Evolutionary conservation across 495 filamentous ascomycete genomes (phyloP).

Genomic region (Alectoria sarmentosa): DNA sequence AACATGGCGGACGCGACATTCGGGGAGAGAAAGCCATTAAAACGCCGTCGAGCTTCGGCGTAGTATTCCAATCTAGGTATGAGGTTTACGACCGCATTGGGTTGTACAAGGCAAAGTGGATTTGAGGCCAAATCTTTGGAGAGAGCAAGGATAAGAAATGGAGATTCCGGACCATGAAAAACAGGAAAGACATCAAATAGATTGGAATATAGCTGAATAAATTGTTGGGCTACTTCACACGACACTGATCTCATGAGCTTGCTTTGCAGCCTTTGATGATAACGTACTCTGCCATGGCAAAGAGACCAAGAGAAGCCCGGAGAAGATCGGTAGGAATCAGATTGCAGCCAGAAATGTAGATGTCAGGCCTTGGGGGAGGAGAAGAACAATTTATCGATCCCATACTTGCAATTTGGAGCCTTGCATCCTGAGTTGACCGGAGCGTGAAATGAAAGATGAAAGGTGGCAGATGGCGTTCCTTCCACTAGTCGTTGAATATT

Average conservation of each 20-base stretch:
- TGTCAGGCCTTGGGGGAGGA: not conserved
- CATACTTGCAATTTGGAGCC: not conserved
- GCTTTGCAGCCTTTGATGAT: not conserved
- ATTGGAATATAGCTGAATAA: not conserved
- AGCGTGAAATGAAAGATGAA: no score
- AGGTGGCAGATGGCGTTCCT: not conserved
- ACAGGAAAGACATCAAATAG: not conserved
- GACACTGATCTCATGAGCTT: not conserved
- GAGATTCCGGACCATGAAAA: not conserved
- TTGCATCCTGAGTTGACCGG: not conserved
- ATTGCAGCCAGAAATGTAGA: not conserved
- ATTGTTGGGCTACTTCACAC: not conserved
- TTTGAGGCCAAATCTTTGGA: not conserved
- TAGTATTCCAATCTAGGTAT: slow-evolving; percentile 1
- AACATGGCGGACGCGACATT: slow-evolving; percentile 25
- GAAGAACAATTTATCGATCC: no score
- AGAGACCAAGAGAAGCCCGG: not conserved
- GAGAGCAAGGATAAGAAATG: not conserved
- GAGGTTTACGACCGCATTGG: no score
- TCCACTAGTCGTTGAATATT: not conserved
- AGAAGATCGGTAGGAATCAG: not conserved
- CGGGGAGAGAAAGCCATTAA: not conserved
- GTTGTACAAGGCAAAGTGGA: not conserved
- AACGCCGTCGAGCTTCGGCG: slow-evolving; percentile 20
- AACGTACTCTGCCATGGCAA: not conserved